Percentiles rank a stretch among this genome's conserved stretches.
phyloP scores from a whole-genome alignment of 768 basidiomycete species.

The Holtermannia corniformis region DNA sequence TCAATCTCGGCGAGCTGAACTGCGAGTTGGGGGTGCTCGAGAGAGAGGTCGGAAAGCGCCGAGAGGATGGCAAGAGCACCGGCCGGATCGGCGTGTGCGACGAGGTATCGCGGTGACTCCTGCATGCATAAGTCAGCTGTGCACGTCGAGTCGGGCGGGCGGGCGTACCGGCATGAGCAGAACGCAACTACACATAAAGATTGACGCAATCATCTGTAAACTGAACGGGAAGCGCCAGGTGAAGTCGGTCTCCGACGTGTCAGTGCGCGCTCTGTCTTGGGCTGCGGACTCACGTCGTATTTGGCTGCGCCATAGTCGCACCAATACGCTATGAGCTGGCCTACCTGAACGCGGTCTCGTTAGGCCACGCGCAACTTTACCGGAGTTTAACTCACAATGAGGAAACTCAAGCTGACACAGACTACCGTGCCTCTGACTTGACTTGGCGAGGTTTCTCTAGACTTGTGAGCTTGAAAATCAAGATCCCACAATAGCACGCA shows the following conservation, averaged over 20 bases:
- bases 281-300: background rate
- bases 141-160: background rate
- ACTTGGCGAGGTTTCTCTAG: slow-evolving; percentile 10
- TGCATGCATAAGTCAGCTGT: background rate
- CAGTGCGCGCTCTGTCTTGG: background rate
- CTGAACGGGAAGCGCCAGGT: slow-evolving; percentile 12
- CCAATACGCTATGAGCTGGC: slow-evolving; percentile 9
- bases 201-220: slow-evolving; percentile 8
- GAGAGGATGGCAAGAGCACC: slow-evolving; percentile 11
- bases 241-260: slow-evolving; percentile 6
- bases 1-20: slow-evolving; percentile 15
- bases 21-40: slow-evolving; percentile 1
- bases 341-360: background rate
- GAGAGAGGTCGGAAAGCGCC: slow-evolving; percentile 4
- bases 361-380: slow-evolving; percentile 1
- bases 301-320: slow-evolving; percentile 8
- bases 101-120: slow-evolving; percentile 15
- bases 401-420: slow-evolving; percentile 12
- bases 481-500: background rate
- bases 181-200: slow-evolving; percentile 9
- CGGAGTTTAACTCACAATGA: slow-evolving; percentile 10
- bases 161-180: slow-evolving; percentile 14
- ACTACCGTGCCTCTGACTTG: slow-evolving; percentile 12
- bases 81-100: slow-evolving; percentile 7
- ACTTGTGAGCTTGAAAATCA: background rate